Evolutionary conservation across 257 asterid species (phyloP), one percentile per base, ranked within the genome.

Genomic region (Capsicum pubescens): DNA sequence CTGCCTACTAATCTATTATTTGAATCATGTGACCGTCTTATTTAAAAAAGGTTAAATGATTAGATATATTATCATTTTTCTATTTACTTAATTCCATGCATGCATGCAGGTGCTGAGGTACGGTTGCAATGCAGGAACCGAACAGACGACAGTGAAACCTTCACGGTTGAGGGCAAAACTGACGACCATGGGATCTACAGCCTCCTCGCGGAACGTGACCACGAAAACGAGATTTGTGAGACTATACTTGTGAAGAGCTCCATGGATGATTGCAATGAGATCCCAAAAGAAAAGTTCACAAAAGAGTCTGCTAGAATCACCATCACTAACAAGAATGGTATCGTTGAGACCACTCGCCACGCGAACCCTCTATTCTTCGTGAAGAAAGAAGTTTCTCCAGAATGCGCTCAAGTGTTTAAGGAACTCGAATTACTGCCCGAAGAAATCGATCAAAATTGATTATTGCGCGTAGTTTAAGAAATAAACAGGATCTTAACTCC

Each of bases 151-250:
- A 85, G 70, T 76, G 4, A 88, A n/a, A 93, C 95, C 3, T 87
- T 84, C 85, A 83, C 85, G 10, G 9, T 79, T 7, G 93, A 93
- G 14, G 93, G 91, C 2, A 58, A 71, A 59, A 93, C 94, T 0
- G 86, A 88, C 61, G 70, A 16, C 0, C 12, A 5, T 0, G 97
- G 97, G 3, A 36, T 55, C 35, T 93, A 93, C 69, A 55, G 48
- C 58, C 52, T 93, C 82, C 70, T 66, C 12, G 93, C 76, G 60
- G 88, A 84, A 7, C 93, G 92, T 0, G 92, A 93, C 52, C 97
- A 93, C 82, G 94, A 90, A 60, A 89, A 87, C 2, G 95, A 93
- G 48, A 84, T 87, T 3, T 93, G 97, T 71, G 90, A 81, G 39
- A 84, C 92, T 64, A 87, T 88, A 4, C 84, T 88, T 48, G 79